Conservation (phyloP, 352 stramenopile genomes). For the Hyaloperonospora arabidopsidis region DNA sequence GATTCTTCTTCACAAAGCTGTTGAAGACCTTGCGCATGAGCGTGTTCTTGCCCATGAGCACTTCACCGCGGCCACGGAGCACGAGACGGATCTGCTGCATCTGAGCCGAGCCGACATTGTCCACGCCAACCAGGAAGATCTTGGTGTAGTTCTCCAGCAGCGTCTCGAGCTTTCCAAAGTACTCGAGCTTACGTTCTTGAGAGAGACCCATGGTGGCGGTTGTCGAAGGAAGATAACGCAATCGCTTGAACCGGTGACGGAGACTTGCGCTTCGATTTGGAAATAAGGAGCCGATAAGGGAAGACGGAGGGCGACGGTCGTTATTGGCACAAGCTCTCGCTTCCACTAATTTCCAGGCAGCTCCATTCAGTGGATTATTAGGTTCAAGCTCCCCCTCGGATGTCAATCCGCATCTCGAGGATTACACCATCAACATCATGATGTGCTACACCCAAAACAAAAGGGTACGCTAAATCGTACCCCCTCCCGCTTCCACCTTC, state of each 20-base stretch:
- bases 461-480: too few relatives aligned
- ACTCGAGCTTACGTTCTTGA: slow-evolving; percentile 96
- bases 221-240: slow-evolving; percentile 36
- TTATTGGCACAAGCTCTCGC: slow-evolving; percentile 11
- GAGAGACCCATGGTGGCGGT: slow-evolving; percentile 87
- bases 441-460: too few relatives aligned
- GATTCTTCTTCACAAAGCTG: slow-evolving; percentile 96
- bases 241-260: slow-evolving; percentile 83
- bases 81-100: slow-evolving; percentile 96
- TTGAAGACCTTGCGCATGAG: slow-evolving; percentile 98
- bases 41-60: slow-evolving; percentile 99
- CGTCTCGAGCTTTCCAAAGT: slow-evolving; percentile 94
- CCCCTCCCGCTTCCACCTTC: too few relatives aligned
- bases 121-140: slow-evolving; percentile 96
- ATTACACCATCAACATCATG: too few relatives aligned
- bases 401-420: slow-evolving; percentile 12
- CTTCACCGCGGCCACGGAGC: slow-evolving; percentile 91
- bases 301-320: too few relatives aligned
- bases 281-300: slow-evolving; percentile 20
- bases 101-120: slow-evolving; percentile 99
- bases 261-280: slow-evolving; percentile 76
- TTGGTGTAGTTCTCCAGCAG: slow-evolving; percentile 95
- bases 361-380: slow-evolving; percentile 5
- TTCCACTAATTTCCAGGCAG: slow-evolving; percentile 31
- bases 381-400: slow-evolving; percentile 3